These are phyloP conservation scores for Penicillium sp. DNA, from an alignment of 2,329 filamentous ascomycete species.

Conservation along the genomic window DNA sequence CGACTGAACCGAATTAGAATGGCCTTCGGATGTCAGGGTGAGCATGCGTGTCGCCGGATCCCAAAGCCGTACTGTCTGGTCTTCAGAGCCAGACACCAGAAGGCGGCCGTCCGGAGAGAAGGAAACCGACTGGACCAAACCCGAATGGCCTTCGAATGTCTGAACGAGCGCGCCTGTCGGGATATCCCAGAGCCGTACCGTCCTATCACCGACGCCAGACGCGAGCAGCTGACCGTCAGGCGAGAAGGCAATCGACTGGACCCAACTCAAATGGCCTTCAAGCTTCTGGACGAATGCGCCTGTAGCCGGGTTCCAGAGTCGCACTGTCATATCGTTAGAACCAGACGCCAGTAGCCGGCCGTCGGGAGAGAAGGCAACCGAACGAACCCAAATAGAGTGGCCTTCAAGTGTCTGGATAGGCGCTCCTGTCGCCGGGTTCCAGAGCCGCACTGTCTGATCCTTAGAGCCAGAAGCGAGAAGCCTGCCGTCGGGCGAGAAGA, in stretches of 20 bases:
- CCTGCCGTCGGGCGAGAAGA: slow-evolving; percentile 3
- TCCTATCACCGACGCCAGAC: slow-evolving; percentile 3
- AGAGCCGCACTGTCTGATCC: not conserved
- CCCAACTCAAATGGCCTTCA: not conserved
- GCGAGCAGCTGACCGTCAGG: slow-evolving; percentile 1
- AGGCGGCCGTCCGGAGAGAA: slow-evolving; percentile 8
- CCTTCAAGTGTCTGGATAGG: not conserved
- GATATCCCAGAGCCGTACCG: slow-evolving; percentile 1
- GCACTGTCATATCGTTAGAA: not conserved
- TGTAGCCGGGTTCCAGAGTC: slow-evolving; percentile 1
- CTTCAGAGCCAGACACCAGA: slow-evolving; percentile 1
- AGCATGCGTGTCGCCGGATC: not conserved
- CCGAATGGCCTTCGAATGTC: not conserved
- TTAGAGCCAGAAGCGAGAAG: slow-evolving; percentile 3
- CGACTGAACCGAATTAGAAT: not conserved
- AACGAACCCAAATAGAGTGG: not conserved
- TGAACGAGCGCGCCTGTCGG: not conserved
- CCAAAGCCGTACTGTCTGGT: slow-evolving; percentile 1
- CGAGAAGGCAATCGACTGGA: slow-evolving; percentile 6
- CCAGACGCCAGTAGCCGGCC: slow-evolving; percentile 4
- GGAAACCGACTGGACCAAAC: not conserved
- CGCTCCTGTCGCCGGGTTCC: not conserved
- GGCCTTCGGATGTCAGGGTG: not conserved
- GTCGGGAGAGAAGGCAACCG: slow-evolving; percentile 8
- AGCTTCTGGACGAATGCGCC: not conserved